Evolutionary conservation across 345 rosid genomes (phyloP).

Genomic region (Mallotus nudiflorus): DNA sequence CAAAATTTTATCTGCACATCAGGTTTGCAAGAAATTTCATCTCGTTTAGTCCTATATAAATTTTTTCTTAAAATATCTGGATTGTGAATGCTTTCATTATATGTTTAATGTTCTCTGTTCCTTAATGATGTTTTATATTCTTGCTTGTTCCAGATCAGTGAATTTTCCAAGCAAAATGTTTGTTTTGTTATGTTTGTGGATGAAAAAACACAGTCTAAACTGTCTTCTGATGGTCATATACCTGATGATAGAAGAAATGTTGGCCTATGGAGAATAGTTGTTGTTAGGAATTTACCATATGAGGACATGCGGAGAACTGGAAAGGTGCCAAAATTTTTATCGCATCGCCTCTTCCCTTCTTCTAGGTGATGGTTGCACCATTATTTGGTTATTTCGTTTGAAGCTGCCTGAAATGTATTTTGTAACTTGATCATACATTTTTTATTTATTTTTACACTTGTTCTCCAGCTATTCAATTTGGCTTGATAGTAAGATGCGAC

Average conservation of each 20-base stretch:
- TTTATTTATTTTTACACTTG: slow-evolving; percentile 8
- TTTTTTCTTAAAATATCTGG: slow-evolving; percentile 3
- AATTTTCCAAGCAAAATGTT: slow-evolving; percentile 72
- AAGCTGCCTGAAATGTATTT: slow-evolving; percentile 8
- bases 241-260: slow-evolving; percentile 71
- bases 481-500: slow-evolving; percentile 96
- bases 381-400: slow-evolving; percentile 27
- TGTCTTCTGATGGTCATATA: slow-evolving; percentile 69
- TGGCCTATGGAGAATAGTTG: slow-evolving; percentile 86
- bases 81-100: neutral
- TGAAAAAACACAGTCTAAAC: slow-evolving; percentile 69
- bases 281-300: slow-evolving; percentile 75
- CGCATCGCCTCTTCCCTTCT: slow-evolving; percentile 95
- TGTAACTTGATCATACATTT: slow-evolving; percentile 9
- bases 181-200: slow-evolving; percentile 93
- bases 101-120: slow-evolving; percentile 14
- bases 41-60: neutral
- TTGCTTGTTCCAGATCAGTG: slow-evolving; percentile 67
- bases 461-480: slow-evolving; percentile 83
- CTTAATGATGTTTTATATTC: slow-evolving; percentile 9
- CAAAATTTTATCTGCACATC: neutral
- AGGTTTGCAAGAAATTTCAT: slow-evolving; percentile 3
- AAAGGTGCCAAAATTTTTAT: slow-evolving; percentile 86
- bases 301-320: slow-evolving; percentile 83
- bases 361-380: slow-evolving; percentile 53